A percentile compares a stretch with the other conserved stretches of the same genome.
phyloP scores from a whole-genome alignment of 2,329 filamentous ascomycete genomes.

The Pyrenophora tritici-repentis region DNA sequence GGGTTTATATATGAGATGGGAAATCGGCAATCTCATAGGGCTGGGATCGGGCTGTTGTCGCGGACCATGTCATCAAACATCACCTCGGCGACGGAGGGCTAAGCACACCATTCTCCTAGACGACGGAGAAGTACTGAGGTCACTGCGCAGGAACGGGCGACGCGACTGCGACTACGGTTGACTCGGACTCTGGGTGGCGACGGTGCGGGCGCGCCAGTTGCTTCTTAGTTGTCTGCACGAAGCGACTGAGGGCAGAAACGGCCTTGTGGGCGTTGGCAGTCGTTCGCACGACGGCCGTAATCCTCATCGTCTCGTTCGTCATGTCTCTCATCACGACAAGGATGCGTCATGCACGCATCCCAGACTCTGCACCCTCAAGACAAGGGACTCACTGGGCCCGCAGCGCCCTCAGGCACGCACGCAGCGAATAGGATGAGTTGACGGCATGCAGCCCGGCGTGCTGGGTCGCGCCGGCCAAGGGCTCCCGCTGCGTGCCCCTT shows the following conservation, averaged over 20 bases:
- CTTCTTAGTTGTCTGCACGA: too few relatives aligned
- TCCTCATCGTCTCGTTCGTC: slow-evolving; percentile 8
- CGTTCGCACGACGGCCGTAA: neutral
- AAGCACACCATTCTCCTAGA: neutral
- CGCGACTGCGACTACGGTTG: neutral
- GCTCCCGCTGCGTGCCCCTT: slow-evolving; percentile 18
- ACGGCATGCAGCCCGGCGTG: slow-evolving; percentile 14
- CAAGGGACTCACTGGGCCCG: too few relatives aligned
- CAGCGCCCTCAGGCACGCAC: neutral
- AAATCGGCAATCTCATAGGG: too few relatives aligned
- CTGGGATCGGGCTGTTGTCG: neutral
- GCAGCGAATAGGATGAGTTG: slow-evolving; percentile 18
- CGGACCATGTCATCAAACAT: slow-evolving; percentile 2
- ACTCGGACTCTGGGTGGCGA: too few relatives aligned
- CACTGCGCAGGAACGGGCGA: neutral
- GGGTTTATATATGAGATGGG: too few relatives aligned
- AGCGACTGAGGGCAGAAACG: too few relatives aligned
- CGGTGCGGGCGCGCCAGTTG: too few relatives aligned
- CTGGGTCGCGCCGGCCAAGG: slow-evolving; percentile 18
- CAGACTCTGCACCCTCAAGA: slow-evolving; percentile 3
- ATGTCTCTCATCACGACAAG: slow-evolving; percentile 14
- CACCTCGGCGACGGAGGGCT: slow-evolving; percentile 1
- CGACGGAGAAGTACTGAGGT: neutral
- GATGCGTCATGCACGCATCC: slow-evolving; percentile 18
- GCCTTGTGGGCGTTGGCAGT: neutral